Base-by-base conservation (phyloP, 2,329 filamentous ascomycete species). In the Monosporascus ibericus region DNA sequence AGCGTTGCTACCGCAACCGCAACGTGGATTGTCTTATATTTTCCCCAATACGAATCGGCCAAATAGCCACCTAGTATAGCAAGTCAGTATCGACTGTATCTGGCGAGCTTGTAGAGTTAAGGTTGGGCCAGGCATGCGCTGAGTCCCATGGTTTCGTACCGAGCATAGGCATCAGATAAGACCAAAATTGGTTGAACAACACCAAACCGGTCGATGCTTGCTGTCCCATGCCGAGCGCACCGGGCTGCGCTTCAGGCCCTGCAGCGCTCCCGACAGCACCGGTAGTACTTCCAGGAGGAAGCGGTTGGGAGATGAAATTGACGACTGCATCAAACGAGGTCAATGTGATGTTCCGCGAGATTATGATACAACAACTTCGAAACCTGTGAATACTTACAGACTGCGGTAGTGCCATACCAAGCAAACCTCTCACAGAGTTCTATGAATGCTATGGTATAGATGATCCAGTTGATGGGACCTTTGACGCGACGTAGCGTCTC, bases 381-480 rank as follows among this genome's bases (percentile, higher is more conserved):
- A 7, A 5, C 9, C 6, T 17, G 14, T 25, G 20, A 18, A 24
- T 27, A 74, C 75, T 58, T 75, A 78, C 80, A 85, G 40, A 84
- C 74, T 48, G 79, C 76, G 17, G 78, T 80, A 8, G 79, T 82
- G 39, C 84, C 84, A 61, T 85, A 86, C 70, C 82, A 86, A 5
- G 80, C 79, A 62, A 85, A 85, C 18, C 82, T 76, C 65, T 86
- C 82, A 67, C 80, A 84, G 47, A 86, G 65, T 67, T 87, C 83
- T 46, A 85, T 77, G 59, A 86, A 81, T 2, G 79, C 81, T 50
- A 87, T 74, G 6, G 78, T 83, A 64, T 77, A 84, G 3, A 77
- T 72, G 8, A 73, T 71, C 75, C 75, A 81, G 8, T 76, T 77
- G 18, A 85, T 75, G 55, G 70, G 72, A 48, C 76, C 79, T 37